Conservation (phyloP, 768 basidiomycete species). For the Auricularia sp. region DNA sequence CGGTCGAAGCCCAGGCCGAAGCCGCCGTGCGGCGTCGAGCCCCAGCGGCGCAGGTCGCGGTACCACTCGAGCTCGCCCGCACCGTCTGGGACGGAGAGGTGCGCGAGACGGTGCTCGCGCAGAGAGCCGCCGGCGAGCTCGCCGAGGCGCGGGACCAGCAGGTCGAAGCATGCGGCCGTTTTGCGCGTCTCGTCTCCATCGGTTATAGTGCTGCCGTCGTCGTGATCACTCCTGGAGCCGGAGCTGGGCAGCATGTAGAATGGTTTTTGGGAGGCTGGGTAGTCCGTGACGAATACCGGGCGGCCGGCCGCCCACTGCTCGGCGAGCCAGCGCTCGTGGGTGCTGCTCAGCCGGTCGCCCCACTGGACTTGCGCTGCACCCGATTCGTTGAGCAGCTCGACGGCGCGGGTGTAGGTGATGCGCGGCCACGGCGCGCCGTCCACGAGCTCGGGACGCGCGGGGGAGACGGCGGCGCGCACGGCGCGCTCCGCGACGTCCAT, state of each 20-base stretch:
- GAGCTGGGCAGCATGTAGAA: conserved; percentile 81
- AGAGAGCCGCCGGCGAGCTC: conserved; percentile 91
- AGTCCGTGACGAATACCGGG: conserved; percentile 88
- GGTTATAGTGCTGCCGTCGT: too few species aligned
- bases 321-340: conserved; percentile 89
- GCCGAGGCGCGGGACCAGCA: conserved; percentile 79
- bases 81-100: conserved; percentile 21
- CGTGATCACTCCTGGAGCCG: conserved; percentile 12
- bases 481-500: conserved; percentile 48
- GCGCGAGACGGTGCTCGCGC: conserved; percentile 32
- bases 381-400: conserved; percentile 49
- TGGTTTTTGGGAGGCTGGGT: conserved; percentile 74
- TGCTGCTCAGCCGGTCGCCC: conserved; percentile 70
- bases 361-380: conserved; percentile 25
- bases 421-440: conserved; percentile 44
- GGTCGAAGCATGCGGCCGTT: conserved; percentile 92
- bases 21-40: conserved; percentile 86
- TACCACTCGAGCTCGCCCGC: conserved; percentile 54
- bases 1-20: conserved; percentile 96
- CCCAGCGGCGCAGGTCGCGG: conserved; percentile 70
- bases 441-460: too few species aligned
- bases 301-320: conserved; percentile 46
- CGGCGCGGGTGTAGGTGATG: conserved; percentile 71
- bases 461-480: conserved; percentile 31
- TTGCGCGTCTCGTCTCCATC: neutral